phyloP scores from a whole-genome alignment of 2,329 filamentous ascomycete species.

The Fusarium sp. region DNA sequence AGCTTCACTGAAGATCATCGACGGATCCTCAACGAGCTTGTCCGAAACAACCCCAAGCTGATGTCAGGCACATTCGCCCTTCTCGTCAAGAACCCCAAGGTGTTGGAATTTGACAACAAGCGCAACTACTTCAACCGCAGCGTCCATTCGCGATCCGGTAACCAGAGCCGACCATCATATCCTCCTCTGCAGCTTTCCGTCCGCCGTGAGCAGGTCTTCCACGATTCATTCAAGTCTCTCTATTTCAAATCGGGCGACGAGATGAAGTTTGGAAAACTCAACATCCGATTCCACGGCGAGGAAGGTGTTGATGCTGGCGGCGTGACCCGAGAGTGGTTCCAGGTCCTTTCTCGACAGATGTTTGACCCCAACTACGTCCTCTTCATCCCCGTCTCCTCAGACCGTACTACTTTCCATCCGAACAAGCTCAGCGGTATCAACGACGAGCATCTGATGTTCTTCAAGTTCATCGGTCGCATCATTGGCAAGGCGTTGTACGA shows the following conservation, averaged over 20 bases:
- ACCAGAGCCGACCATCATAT: slow-evolving; percentile 76
- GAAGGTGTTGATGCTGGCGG: slow-evolving; percentile 98
- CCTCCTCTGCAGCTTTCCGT: slow-evolving; percentile 87
- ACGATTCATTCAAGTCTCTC: slow-evolving; percentile 97
- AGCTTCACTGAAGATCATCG: slow-evolving; percentile 97
- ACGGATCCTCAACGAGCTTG: slow-evolving; percentile 96
- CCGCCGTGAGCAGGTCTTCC: slow-evolving; percentile 94
- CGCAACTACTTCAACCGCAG: slow-evolving; percentile 98
- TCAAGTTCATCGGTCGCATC: slow-evolving; percentile 98
- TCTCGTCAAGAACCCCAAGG: slow-evolving; percentile 97
- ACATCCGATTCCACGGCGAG: slow-evolving; percentile 96
- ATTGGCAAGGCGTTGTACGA: slow-evolving; percentile 99
- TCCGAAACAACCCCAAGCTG: slow-evolving; percentile 94
- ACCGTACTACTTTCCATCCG: slow-evolving; percentile 98
- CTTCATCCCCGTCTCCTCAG: slow-evolving; percentile 95
- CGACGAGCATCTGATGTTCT: slow-evolving; percentile 95
- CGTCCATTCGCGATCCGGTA: slow-evolving; percentile 78
- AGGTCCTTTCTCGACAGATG: slow-evolving; percentile 96
- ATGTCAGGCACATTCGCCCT: slow-evolving; percentile 99
- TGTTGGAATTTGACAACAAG: slow-evolving; percentile 99
- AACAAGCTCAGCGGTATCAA: slow-evolving; percentile 96
- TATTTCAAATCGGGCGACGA: slow-evolving; percentile 97
- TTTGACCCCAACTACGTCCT: slow-evolving; percentile 98
- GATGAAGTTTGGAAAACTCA: slow-evolving; percentile 99
- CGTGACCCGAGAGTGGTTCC: slow-evolving; percentile 99